These are phyloP conservation scores for Cicer cuneatum DNA, from an alignment of 306 rosid species.

Conservation along the genomic window DNA sequence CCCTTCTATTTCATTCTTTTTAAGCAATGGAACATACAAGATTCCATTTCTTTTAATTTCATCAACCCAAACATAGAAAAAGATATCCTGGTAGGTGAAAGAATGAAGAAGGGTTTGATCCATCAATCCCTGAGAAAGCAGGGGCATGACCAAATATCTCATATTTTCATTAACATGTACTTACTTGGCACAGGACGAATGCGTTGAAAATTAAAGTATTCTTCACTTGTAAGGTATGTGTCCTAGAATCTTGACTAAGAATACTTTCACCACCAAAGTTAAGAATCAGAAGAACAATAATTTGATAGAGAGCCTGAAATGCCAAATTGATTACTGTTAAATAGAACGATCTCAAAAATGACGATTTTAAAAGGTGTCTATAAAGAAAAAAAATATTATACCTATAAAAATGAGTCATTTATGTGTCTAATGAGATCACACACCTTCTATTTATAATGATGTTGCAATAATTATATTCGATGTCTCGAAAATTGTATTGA, in stretches of 20 bases:
- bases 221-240: constrained; percentile 55
- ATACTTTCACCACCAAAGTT: constrained; percentile 68
- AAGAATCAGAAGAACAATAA: constrained; percentile 75
- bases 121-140: constrained; percentile 20
- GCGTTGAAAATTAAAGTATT: constrained; percentile 89
- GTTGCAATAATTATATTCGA: no score
- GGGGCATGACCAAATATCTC: constrained; percentile 35
- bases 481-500: no score
- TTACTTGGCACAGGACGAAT: constrained; percentile 91
- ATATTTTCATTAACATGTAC: constrained; percentile 35
- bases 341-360: background rate
- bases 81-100: background rate
- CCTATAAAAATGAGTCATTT: no score
- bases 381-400: constrained; percentile 42
- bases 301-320: constrained; percentile 83
- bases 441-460: no score
- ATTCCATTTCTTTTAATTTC: constrained; percentile 1
- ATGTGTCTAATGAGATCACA: no score
- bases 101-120: background rate
- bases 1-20: constrained; percentile 2
- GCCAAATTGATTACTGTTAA: constrained; percentile 34
- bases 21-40: constrained; percentile 12
- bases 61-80: constrained; percentile 10
- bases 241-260: constrained; percentile 47
- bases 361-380: constrained; percentile 22